Evolutionary conservation across 257 asterid genomes (phyloP).

Genomic region (Schizonepeta tenuifolia): DNA sequence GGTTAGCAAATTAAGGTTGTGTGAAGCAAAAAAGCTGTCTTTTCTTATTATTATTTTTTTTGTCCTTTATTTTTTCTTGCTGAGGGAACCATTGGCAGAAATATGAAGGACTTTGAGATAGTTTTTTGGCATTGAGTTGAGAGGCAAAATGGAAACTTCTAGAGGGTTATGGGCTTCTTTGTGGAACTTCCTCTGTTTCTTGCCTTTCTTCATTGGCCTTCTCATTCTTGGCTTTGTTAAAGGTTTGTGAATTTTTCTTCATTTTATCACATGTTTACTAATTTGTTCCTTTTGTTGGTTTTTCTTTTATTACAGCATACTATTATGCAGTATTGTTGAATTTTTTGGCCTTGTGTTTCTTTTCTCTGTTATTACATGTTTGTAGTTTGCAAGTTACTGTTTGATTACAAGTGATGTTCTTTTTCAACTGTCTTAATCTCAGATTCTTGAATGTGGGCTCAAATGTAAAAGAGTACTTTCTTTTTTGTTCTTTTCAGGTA

Average conservation of each 20-base stretch:
- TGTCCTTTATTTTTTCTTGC: neutral
- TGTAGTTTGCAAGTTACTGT: neutral
- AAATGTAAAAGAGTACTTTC: neutral
- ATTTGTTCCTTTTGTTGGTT: too few relatives aligned
- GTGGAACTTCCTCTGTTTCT: conserved; percentile 69
- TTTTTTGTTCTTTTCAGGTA: conserved; percentile 46
- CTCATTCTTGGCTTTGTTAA: conserved; percentile 70
- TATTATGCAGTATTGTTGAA: too few relatives aligned
- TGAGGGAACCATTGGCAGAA: neutral
- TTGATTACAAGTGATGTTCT: neutral
- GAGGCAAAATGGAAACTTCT: conserved; percentile 62
- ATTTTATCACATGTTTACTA: neutral
- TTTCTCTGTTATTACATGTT: neutral
- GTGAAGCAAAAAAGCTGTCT: conserved; percentile 17
- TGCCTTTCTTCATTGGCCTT: conserved; percentile 73
- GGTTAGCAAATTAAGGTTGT: conserved; percentile 16
- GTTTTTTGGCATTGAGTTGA: conserved; percentile 33
- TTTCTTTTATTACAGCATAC: too few relatives aligned
- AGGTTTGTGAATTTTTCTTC: conserved; percentile 45
- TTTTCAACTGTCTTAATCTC: neutral
- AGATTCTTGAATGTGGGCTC: neutral
- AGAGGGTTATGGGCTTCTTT: conserved; percentile 60
- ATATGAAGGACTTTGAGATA: conserved; percentile 3
- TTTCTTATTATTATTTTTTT: neutral
- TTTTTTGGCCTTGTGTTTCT: too few relatives aligned